Percentiles rank a stretch among this genome's conserved stretches.
phyloP scores from a whole-genome alignment of 495 filamentous ascomycete species.

The Daldinia childiae region DNA sequence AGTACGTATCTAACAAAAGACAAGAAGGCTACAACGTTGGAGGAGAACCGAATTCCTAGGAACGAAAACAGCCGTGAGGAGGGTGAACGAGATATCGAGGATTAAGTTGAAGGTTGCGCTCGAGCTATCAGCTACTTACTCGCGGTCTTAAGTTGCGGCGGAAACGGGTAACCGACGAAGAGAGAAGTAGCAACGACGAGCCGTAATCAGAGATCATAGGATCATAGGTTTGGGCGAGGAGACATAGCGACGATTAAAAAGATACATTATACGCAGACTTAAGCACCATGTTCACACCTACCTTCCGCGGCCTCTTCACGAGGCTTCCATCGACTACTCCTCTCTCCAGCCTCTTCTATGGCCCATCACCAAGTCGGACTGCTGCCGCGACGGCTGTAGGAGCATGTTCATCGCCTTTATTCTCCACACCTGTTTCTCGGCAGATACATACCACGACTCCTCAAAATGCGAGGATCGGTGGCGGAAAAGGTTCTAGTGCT shows the following conservation, averaged over 20 bases:
- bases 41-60: not conserved
- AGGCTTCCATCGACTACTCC: slow-evolving; percentile 23
- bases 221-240: not conserved
- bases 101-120: not conserved
- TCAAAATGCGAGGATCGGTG: slow-evolving; percentile 9
- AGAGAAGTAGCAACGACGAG: not conserved
- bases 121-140: not conserved
- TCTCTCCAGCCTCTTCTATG: not conserved
- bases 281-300: slow-evolving; percentile 37
- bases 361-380: not conserved
- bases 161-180: not conserved
- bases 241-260: not conserved
- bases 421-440: slow-evolving; percentile 6
- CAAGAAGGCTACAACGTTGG: not conserved
- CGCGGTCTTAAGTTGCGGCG: not conserved
- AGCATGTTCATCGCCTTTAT: not conserved
- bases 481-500: not conserved
- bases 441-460: slow-evolving; percentile 35
- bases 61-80: not conserved
- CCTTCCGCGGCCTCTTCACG: slow-evolving; percentile 39
- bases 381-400: slow-evolving; percentile 3
- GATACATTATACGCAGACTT: not conserved
- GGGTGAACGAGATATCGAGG: not conserved
- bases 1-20: not conserved
- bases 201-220: not conserved